phyloP scores from a whole-genome alignment of 306 rosid species.

The Castanopsis chinensis region DNA sequence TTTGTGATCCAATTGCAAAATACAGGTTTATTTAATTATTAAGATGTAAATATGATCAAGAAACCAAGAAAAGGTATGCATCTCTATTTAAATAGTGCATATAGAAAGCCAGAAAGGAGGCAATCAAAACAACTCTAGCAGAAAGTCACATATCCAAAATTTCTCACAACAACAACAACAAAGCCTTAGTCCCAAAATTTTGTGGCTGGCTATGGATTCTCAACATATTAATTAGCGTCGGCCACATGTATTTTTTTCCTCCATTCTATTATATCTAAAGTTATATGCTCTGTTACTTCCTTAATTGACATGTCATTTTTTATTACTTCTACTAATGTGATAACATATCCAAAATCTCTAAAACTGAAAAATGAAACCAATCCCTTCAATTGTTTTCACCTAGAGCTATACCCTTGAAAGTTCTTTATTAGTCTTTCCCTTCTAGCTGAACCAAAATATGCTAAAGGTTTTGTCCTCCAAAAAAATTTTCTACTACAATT shows the following conservation, averaged over 20 bases:
- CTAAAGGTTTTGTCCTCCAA: no score
- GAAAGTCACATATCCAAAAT: background rate
- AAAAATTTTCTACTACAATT: no score
- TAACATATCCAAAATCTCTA: background rate
- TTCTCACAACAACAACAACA: no score
- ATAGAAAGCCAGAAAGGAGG: background rate
- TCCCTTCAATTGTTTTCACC: background rate
- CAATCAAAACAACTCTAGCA: background rate
- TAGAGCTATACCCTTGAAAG: background rate
- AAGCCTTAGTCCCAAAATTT: no score
- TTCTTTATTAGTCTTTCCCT: background rate
- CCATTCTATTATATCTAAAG: no score
- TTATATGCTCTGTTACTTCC: no score
- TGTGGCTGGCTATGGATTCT: no score
- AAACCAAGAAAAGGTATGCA: background rate
- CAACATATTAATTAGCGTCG: no score
- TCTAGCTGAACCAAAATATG: no score
- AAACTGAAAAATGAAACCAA: background rate
- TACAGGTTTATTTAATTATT: background rate
- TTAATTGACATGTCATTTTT: no score
- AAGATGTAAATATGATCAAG: background rate
- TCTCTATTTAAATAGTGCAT: background rate
- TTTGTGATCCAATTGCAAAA: background rate
- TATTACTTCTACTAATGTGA: no score
- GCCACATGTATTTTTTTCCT: no score